Conservation (phyloP, 192 early-diverging fungal genomes). For the Mortierella antarctica region DNA sequence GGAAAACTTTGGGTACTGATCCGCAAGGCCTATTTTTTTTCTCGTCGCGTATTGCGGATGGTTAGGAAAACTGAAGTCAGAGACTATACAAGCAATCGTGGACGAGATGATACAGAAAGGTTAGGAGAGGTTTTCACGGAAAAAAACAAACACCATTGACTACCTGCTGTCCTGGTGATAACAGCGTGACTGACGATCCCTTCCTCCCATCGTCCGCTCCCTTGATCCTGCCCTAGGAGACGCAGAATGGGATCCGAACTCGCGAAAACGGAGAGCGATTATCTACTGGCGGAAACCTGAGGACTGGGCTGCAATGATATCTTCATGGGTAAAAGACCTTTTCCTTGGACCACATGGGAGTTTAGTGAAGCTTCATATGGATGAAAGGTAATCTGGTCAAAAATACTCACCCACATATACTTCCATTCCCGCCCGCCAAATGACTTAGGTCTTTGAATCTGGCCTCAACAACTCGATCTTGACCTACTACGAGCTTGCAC, state of each 20-base stretch:
- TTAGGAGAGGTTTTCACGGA: constrained; percentile 35
- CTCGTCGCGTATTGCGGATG: neutral
- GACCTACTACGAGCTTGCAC: constrained; percentile 89
- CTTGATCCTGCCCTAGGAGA: constrained; percentile 51
- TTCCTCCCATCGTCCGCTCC: neutral
- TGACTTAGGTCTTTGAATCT: constrained; percentile 65
- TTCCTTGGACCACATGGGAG: constrained; percentile 4
- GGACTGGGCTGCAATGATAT: constrained; percentile 87
- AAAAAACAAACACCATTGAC: no score
- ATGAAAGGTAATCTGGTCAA: no score
- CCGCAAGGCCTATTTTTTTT: neutral
- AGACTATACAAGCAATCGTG: constrained; percentile 77
- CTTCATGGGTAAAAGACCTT: constrained; percentile 76
- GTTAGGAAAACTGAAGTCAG: constrained; percentile 68
- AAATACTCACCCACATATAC: neutral
- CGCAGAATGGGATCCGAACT: constrained; percentile 64
- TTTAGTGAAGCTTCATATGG: neutral
- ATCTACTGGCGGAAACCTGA: constrained; percentile 92
- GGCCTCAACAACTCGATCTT: constrained; percentile 85
- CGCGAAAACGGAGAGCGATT: constrained; percentile 66
- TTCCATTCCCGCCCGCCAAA: constrained; percentile 5
- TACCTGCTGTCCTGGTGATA: no score
- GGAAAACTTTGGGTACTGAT: neutral
- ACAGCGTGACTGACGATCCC: no score
- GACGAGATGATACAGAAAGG: constrained; percentile 81